Evolutionary conservation across 768 basidiomycete genomes (phyloP).

Genomic region (Clavaria fumosa): DNA sequence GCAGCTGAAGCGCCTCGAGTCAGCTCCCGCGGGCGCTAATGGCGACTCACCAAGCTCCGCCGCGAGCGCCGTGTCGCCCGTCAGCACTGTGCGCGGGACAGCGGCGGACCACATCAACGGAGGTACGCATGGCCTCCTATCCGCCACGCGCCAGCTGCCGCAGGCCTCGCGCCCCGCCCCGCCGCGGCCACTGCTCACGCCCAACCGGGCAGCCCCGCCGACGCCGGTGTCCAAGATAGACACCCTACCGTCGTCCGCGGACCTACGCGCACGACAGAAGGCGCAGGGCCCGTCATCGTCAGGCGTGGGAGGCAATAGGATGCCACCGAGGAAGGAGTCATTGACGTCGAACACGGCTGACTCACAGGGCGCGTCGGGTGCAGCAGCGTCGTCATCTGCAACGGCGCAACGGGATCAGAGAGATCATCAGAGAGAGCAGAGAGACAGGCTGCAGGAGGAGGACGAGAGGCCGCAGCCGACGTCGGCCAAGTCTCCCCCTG

Average conservation of each 20-base stretch:
- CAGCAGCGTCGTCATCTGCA: slow-evolving; percentile 17
- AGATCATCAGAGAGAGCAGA: slow-evolving; percentile 20
- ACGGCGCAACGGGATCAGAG: slow-evolving; percentile 10
- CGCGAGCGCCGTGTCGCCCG: slow-evolving; percentile 40
- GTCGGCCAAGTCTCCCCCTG: slow-evolving; percentile 24
- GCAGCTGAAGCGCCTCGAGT: slow-evolving; percentile 24
- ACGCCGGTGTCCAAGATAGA: slow-evolving; percentile 31
- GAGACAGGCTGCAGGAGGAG: slow-evolving; percentile 17
- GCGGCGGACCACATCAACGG: slow-evolving; percentile 23
- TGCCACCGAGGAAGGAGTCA: background rate
- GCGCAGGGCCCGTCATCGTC: slow-evolving; percentile 34
- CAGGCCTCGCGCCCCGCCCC: slow-evolving; percentile 55
- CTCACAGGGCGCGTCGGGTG: slow-evolving; percentile 17
- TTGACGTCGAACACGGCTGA: too few relatives aligned
- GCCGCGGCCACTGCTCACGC: slow-evolving; percentile 46
- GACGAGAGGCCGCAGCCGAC: slow-evolving; percentile 21
- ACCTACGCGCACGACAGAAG: slow-evolving; percentile 49
- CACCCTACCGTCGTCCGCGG: slow-evolving; percentile 45
- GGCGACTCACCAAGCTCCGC: slow-evolving; percentile 22
- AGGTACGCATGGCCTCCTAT: slow-evolving; percentile 3
- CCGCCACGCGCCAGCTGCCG: slow-evolving; percentile 14
- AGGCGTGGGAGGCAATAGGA: background rate
- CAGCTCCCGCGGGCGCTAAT: slow-evolving; percentile 25
- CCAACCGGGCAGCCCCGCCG: slow-evolving; percentile 37
- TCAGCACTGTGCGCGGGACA: slow-evolving; percentile 45